Conservation (phyloP, 371 early-diverging fungal genomes). For the Circinella minor region DNA sequence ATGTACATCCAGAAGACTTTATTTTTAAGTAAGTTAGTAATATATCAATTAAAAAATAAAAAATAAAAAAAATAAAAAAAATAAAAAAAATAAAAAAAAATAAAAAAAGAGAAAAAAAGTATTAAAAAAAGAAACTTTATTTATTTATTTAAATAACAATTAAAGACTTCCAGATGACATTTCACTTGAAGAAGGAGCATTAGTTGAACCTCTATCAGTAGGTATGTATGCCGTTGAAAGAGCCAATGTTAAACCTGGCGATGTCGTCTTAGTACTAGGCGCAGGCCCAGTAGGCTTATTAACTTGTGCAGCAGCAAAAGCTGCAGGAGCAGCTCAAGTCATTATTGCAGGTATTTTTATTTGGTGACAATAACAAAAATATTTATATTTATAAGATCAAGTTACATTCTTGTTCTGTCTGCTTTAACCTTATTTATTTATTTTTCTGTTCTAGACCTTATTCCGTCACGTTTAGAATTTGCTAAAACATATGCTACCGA, state of each 20-base stretch:
- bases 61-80: background rate
- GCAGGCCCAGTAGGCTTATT: slow-evolving; percentile 52
- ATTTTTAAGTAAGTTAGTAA: slow-evolving; percentile 43
- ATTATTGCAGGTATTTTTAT: slow-evolving; percentile 34
- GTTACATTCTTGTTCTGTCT: too few species aligned
- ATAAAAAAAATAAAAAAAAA: too few species aligned
- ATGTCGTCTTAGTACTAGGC: slow-evolving; percentile 56
- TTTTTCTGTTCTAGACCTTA: slow-evolving; percentile 24
- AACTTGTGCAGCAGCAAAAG: slow-evolving; percentile 52
- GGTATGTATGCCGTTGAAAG: slow-evolving; percentile 58
- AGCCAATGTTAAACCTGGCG: slow-evolving; percentile 65
- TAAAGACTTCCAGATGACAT: slow-evolving; percentile 48
- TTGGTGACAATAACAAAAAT: background rate
- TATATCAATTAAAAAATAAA: background rate
- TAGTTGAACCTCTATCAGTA: slow-evolving; percentile 51
- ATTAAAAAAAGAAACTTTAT: too few species aligned
- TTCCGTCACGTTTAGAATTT: slow-evolving; percentile 39
- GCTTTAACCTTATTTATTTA: background rate
- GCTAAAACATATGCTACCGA: slow-evolving; percentile 50
- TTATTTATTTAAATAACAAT: too few species aligned
- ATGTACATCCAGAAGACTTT: slow-evolving; percentile 47
- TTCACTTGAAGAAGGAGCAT: slow-evolving; percentile 60
- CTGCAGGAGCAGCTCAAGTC: slow-evolving; percentile 50
- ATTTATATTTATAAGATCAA: background rate
- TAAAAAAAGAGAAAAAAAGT: too few species aligned